phyloP scores from a whole-genome alignment of 345 rosid species.

The Brassica cretica region DNA sequence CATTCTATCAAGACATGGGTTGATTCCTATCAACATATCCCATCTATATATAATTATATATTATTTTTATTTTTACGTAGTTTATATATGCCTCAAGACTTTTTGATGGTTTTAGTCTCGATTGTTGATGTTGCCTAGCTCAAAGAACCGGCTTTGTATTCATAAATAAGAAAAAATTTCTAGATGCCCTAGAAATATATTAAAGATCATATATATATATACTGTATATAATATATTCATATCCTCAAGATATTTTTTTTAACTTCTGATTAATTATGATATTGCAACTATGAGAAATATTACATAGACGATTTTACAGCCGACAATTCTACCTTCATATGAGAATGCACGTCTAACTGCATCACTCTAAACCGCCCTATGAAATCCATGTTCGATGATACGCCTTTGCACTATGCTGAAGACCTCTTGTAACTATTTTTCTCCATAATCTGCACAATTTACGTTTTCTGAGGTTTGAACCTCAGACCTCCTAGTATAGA shows the following conservation, averaged over 20 bases:
- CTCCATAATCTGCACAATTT: no score
- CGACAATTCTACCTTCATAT: no score
- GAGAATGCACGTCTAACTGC: no score
- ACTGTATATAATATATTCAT: not conserved
- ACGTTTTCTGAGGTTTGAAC: no score
- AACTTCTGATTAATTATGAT: no score
- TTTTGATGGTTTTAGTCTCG: constrained; percentile 33
- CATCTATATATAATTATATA: constrained; percentile 11
- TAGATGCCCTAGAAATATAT: constrained; percentile 28
- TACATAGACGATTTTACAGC: no score
- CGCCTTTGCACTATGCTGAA: no score
- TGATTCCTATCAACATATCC: constrained; percentile 21
- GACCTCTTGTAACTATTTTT: no score
- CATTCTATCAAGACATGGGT: constrained; percentile 21
- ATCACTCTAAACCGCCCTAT: no score
- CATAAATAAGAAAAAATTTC: constrained; percentile 22
- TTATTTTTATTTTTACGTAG: not conserved
- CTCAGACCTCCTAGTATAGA: no score
- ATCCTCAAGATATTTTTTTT: constrained; percentile 15
- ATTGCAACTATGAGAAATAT: no score
- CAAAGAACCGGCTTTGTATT: constrained; percentile 26
- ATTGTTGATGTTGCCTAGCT: constrained; percentile 36
- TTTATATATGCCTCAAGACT: constrained; percentile 23
- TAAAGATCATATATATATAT: constrained; percentile 16
- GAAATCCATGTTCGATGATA: no score